Conservation (phyloP, 805 yeast species). For the Peterozyma xylosa region DNA sequence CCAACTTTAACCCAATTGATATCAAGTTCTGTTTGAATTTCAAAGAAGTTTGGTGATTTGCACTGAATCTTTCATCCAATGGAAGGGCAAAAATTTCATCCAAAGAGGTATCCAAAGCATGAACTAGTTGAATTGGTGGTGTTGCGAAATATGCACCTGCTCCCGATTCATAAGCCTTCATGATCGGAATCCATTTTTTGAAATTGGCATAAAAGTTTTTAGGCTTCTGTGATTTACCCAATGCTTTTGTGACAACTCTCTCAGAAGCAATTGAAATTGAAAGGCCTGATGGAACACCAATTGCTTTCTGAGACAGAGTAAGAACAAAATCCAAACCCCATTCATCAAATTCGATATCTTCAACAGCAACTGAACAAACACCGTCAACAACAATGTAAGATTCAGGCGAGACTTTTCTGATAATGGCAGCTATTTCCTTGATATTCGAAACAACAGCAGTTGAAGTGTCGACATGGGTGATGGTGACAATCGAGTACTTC, state of each 20-base stretch:
- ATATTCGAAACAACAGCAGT: constrained; percentile 86
- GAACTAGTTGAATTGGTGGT: constrained; percentile 84
- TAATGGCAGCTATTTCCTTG: constrained; percentile 50
- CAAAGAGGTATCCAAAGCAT: constrained; percentile 72
- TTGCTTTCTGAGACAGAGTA: constrained; percentile 92
- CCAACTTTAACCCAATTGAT: constrained; percentile 58
- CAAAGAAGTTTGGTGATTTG: constrained; percentile 56
- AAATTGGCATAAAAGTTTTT: constrained; percentile 62
- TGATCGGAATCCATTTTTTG: constrained; percentile 81
- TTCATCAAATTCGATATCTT: constrained; percentile 71
- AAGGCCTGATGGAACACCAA: constrained; percentile 92
- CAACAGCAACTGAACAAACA: constrained; percentile 91
- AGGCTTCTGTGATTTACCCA: constrained; percentile 33
- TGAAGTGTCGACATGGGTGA: constrained; percentile 95
- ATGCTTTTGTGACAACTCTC: constrained; percentile 63
- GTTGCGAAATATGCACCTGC: constrained; percentile 88
- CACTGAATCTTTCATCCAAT: constrained; percentile 53
- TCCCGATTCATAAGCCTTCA: constrained; percentile 80
- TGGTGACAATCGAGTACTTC: constrained; percentile 62
- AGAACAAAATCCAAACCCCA: constrained; percentile 89
- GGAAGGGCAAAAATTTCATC: constrained; percentile 53
- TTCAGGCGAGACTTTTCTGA: constrained; percentile 63
- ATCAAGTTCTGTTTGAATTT: constrained; percentile 54
- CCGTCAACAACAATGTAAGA: constrained; percentile 86
- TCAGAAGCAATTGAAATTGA: constrained; percentile 68